phyloP scores from a whole-genome alignment of 2,329 filamentous ascomycete species.

The Pyrenophora tritici-repentis region DNA sequence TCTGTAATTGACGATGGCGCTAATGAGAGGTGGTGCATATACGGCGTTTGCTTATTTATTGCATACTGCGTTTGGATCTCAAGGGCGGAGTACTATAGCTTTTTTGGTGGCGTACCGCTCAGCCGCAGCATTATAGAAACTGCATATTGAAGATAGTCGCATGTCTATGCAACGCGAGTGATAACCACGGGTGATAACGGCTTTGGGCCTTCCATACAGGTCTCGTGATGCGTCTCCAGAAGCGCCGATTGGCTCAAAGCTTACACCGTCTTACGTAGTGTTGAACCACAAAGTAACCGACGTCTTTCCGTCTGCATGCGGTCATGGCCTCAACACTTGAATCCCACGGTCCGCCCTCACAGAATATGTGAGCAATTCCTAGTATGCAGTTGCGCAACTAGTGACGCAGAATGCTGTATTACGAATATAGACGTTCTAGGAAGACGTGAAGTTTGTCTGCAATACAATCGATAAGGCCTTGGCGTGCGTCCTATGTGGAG shows the following conservation, averaged over 20 bases:
- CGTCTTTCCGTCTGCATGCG: background rate
- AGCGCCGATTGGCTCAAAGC: slow-evolving; percentile 25
- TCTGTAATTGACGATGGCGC: slow-evolving; percentile 16
- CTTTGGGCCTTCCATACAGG: slow-evolving; percentile 18
- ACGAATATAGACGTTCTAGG: background rate
- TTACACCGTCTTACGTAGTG: slow-evolving; percentile 27
- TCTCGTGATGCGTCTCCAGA: slow-evolving; percentile 18
- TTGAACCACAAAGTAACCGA: slow-evolving; percentile 6
- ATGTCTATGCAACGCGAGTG: slow-evolving; percentile 29
- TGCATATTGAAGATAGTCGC: slow-evolving; percentile 2
- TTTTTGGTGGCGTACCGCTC: slow-evolving; percentile 7
- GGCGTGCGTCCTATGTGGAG: slow-evolving; percentile 16
- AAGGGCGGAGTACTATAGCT: slow-evolving; percentile 18
- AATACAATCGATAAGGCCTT: slow-evolving; percentile 7
- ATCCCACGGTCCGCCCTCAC: background rate
- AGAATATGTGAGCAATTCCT: no score
- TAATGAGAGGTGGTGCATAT: slow-evolving; percentile 23
- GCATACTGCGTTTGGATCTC: slow-evolving; percentile 25
- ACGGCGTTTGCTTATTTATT: slow-evolving; percentile 24
- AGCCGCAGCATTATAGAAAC: slow-evolving; percentile 5
- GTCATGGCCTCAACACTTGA: background rate
- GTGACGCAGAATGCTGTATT: background rate
- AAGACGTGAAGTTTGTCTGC: slow-evolving; percentile 18
- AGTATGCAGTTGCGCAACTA: background rate
- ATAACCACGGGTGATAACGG: slow-evolving; percentile 34